Conservation (phyloP, 2,329 filamentous ascomycete species). For the Microcyclosporella mali region DNA sequence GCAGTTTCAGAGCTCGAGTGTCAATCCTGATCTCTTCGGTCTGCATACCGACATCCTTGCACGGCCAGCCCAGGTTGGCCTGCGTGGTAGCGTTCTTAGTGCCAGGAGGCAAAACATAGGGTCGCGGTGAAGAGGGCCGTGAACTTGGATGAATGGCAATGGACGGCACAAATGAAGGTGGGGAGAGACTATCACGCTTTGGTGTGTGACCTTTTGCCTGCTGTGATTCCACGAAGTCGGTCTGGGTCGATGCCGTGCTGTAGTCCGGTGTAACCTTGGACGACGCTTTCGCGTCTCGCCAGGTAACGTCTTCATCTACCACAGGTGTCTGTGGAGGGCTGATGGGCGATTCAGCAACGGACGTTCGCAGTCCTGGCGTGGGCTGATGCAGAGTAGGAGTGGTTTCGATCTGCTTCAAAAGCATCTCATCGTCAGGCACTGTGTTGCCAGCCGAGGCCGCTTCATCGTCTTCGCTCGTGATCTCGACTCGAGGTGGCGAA, state of each 20-base stretch:
- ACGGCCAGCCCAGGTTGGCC: constrained; percentile 52
- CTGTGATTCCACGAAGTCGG: constrained; percentile 24
- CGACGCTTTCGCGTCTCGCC: constrained; percentile 18
- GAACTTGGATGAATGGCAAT: constrained; percentile 88
- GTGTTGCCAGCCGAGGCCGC: constrained; percentile 7
- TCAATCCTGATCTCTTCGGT: constrained; percentile 89
- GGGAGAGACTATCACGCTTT: constrained; percentile 28
- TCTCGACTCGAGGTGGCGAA: constrained; percentile 53
- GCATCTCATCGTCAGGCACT: constrained; percentile 9
- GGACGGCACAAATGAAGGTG: constrained; percentile 50
- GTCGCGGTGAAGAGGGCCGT: constrained; percentile 69
- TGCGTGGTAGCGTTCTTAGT: constrained; percentile 80
- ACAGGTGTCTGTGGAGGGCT: constrained; percentile 62
- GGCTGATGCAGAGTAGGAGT: constrained; percentile 10
- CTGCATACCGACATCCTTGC: constrained; percentile 61
- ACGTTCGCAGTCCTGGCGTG: constrained; percentile 5
- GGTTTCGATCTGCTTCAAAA: constrained; percentile 8
- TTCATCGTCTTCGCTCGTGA: constrained; percentile 10
- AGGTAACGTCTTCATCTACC: constrained; percentile 25
- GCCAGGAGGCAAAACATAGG: constrained; percentile 70
- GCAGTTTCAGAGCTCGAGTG: constrained; percentile 66
- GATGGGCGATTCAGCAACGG: constrained; percentile 38
- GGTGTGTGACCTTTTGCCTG: constrained; percentile 10
- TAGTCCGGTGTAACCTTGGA: constrained; percentile 21
- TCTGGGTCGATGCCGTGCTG: constrained; percentile 30